Conservation (phyloP, 2,329 filamentous ascomycete genomes). For the Exophiala dermatitidis region DNA sequence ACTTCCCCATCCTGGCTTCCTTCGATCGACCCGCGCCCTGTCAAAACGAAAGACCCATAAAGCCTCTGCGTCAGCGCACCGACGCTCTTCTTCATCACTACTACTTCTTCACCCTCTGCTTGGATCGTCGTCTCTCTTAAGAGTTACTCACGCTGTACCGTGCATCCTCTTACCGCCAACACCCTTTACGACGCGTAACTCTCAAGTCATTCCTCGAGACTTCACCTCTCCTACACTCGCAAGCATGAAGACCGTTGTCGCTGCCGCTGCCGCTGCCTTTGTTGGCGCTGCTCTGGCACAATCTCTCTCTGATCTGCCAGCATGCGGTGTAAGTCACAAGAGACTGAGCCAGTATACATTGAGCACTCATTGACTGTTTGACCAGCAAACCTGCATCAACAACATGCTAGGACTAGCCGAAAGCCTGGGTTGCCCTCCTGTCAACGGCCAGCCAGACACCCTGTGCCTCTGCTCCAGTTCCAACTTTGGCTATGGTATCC, state of each 20-base stretch:
- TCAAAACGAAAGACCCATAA: neutral
- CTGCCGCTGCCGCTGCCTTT: conserved; percentile 24
- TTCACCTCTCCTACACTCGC: conserved; percentile 5
- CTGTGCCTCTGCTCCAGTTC: conserved; percentile 36
- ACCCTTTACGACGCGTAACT: conserved; percentile 22
- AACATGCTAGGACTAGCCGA: conserved; percentile 39
- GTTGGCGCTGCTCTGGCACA: conserved; percentile 26
- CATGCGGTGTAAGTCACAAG: conserved; percentile 28
- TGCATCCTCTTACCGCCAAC: conserved; percentile 20
- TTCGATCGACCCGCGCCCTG: neutral
- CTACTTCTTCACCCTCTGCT: conserved; percentile 8
- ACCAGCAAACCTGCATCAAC: conserved; percentile 39
- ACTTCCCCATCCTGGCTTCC: neutral
- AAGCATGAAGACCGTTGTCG: conserved; percentile 29
- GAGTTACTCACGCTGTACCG: conserved; percentile 16
- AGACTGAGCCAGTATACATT: neutral
- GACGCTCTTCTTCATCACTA: conserved; percentile 2
- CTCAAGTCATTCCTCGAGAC: conserved; percentile 12
- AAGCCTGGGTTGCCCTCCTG: conserved; percentile 34
- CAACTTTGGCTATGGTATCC: conserved; percentile 41
- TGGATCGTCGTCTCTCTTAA: conserved; percentile 13
- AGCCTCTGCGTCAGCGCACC: conserved; percentile 1
- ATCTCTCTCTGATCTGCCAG: conserved; percentile 20
- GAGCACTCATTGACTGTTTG: conserved; percentile 14
- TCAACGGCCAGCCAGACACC: conserved; percentile 29